phyloP scores from a whole-genome alignment of 768 basidiomycete species.

The Russula sp. region DNA sequence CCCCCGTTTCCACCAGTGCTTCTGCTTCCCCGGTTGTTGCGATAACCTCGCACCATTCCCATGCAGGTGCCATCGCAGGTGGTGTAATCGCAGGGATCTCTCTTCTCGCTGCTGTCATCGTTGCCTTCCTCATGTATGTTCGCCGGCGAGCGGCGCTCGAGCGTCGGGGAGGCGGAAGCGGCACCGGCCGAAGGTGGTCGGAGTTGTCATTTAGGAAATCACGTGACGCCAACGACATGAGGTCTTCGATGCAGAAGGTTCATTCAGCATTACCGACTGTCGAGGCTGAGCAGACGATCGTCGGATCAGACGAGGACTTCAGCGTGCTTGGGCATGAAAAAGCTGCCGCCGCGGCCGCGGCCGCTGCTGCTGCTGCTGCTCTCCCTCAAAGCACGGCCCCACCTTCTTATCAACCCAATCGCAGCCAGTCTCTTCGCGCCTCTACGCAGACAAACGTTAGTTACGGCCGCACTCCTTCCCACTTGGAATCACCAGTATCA shows the following conservation, averaged over 20 bases:
- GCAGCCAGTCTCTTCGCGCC: conserved; percentile 1
- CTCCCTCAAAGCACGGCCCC: not conserved
- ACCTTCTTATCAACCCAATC: not conserved
- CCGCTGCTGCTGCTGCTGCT: not conserved
- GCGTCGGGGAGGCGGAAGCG: not conserved
- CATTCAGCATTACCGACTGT: not conserved
- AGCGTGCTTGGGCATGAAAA: conserved; percentile 17
- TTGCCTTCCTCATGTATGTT: conserved; percentile 21
- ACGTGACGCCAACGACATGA: not conserved
- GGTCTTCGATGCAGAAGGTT: not conserved
- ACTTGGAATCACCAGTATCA: not conserved
- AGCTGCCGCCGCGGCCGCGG: not conserved
- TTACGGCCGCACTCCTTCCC: not conserved
- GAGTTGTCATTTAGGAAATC: not conserved
- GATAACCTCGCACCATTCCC: conserved; percentile 18
- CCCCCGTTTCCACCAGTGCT: not conserved
- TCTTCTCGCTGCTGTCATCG: conserved; percentile 31
- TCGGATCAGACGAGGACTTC: conserved; percentile 19
- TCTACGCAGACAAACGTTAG: conserved; percentile 9
- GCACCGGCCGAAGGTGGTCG: not conserved
- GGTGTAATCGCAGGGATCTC: conserved; percentile 43
- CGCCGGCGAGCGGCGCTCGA: conserved; percentile 5
- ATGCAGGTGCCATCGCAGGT: conserved; percentile 43
- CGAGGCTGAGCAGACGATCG: conserved; percentile 1
- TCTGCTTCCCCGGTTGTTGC: conserved; percentile 3